Evolutionary conservation across 805 yeast species (phyloP).

Genomic region (Ogataea zsoltii): DNA sequence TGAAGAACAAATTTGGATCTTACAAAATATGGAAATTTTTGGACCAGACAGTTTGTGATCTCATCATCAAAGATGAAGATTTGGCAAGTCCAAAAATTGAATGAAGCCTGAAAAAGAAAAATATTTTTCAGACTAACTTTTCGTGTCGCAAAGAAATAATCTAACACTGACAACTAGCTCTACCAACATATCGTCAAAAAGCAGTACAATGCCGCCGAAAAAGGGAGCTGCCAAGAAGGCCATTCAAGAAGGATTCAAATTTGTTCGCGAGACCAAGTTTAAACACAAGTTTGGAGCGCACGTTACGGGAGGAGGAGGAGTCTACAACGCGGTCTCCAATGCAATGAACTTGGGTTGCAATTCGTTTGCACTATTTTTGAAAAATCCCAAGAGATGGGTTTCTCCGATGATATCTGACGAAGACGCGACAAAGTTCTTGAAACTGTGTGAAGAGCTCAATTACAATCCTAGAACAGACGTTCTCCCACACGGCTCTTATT

Average conservation of each 20-base stretch:
- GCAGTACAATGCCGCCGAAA: conserved; percentile 18
- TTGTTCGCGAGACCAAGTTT: conserved; percentile 43
- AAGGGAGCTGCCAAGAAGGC: conserved; percentile 15
- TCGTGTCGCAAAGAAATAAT: conserved; percentile 1
- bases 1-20: neutral
- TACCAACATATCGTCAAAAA: neutral
- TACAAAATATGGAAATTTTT: neutral
- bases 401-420: conserved; percentile 72
- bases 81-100: neutral
- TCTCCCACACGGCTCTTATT: conserved; percentile 93
- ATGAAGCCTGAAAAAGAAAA: neutral
- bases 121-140: neutral
- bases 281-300: conserved; percentile 82
- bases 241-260: conserved; percentile 29
- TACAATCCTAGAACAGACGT: conserved; percentile 78
- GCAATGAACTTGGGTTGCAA: conserved; percentile 61
- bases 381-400: conserved; percentile 89
- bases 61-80: neutral
- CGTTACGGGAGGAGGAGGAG: conserved; percentile 79
- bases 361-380: conserved; percentile 87
- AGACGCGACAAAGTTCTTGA: conserved; percentile 67
- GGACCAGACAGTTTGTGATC: neutral
- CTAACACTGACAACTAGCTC: no score
- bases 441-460: conserved; percentile 58
- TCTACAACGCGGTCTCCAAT: conserved; percentile 38